These are phyloP conservation scores for Phytophthora pistaciae DNA, from an alignment of 352 stramenopile species.

Conservation along the genomic window DNA sequence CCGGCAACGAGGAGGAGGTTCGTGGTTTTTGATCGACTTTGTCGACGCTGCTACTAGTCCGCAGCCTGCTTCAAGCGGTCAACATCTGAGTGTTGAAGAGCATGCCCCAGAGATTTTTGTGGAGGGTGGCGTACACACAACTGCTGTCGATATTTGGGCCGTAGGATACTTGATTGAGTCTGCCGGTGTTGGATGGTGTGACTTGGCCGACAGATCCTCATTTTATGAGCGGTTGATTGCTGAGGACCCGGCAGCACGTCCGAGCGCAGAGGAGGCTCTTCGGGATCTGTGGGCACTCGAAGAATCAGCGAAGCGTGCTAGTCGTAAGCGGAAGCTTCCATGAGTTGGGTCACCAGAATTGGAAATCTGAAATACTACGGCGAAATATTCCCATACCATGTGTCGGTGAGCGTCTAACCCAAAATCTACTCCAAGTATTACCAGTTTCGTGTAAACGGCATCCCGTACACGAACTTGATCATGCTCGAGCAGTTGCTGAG, in stretches of 20 bases:
- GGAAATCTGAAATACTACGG: too few species aligned
- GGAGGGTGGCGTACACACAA: conserved; percentile 17
- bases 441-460: too few species aligned
- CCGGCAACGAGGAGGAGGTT: background rate
- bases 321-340: too few species aligned
- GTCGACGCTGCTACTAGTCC: conserved; percentile 11
- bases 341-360: too few species aligned
- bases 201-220: conserved; percentile 11
- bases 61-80: conserved; percentile 12
- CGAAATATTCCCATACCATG: too few species aligned
- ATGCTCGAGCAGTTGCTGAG: conserved; percentile 74
- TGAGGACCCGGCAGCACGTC: conserved; percentile 14
- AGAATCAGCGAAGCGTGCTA: background rate
- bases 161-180: conserved; percentile 33
- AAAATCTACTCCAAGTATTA: too few species aligned
- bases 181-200: conserved; percentile 18
- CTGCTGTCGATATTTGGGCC: conserved; percentile 35
- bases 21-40: conserved; percentile 31
- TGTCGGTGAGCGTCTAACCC: too few species aligned
- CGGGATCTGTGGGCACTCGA: background rate
- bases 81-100: conserved; percentile 25
- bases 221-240: conserved; percentile 8
- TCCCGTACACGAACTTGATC: conserved; percentile 28
- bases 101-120: conserved; percentile 31
- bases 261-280: conserved; percentile 28